Evolutionary conservation across 164 flowering plant genomes (phyloP), one percentile per base, ranked within the genome.

Genomic region (Paratinospora sagittata): DNA sequence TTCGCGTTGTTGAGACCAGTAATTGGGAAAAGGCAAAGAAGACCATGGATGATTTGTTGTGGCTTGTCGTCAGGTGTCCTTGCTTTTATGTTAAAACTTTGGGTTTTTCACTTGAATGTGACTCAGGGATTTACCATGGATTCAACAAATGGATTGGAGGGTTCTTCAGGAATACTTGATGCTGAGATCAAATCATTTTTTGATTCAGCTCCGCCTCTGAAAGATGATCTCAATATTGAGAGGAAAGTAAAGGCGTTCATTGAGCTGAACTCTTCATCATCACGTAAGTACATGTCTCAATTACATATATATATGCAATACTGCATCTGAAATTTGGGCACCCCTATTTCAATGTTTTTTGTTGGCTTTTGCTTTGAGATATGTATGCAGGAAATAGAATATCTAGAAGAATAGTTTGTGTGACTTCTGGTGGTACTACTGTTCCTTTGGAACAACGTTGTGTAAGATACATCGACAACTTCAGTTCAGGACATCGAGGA

Each of bases 401-500:
- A 61, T 66, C 71, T 27, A 78, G 75, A 30, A 83, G 86, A 76
- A 72, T 92, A 73, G 97, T 89, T 16, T 92, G 97, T 74, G 90
- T 94, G 69, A 92, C 98, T 39, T 89, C 98, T 47, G 98, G 98
- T 24, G 97, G 97, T 8, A 92, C 98, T 41, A 92, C 97, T 9
- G 98, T 92, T 66, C 97, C 98, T 66, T 78, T 94, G 70, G 98
- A 92, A 78, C 91, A 85, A 70, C 86, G 91, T 9, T 92, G 98
- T 72, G 95, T 95, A 39, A 91, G 98, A 17, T 91, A 82, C 74
- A 91, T 95, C 69, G 98, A 93, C 75, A 95, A 95, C 77, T 95
- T 93, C 78, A 91, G 97, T 83, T 95, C 99, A 49, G 99, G 98
- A 16, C 89, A 85, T 73, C 84, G 99, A 81, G 97, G 99, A 70